A percentile compares a stretch with the other conserved stretches of the same genome.
Conservation (phyloP, 352 stramenopile species). For the Phytophthora pseudosyringae region DNA sequence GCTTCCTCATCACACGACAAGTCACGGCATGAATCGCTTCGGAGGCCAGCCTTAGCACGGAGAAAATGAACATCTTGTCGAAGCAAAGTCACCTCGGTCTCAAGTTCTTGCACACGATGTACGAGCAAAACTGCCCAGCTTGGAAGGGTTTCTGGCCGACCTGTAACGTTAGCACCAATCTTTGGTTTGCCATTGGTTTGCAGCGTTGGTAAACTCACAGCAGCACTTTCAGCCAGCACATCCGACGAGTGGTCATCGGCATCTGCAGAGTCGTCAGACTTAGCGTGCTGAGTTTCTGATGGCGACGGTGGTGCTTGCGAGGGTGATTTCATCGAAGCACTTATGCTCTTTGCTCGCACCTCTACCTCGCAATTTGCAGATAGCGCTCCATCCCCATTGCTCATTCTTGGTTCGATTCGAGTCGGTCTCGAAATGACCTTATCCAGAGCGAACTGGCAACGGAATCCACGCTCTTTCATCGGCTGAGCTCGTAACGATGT, state of each 20-base stretch:
- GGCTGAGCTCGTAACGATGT: background rate
- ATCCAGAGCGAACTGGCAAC: conserved; percentile 5
- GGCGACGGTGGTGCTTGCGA: background rate
- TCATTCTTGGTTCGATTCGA: background rate
- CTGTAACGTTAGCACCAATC: too few relatives aligned
- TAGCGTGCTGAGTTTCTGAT: background rate
- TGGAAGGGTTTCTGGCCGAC: background rate
- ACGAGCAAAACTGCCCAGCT: background rate
- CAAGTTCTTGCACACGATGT: background rate
- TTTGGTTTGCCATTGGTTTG: too few relatives aligned
- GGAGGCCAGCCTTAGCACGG: background rate
- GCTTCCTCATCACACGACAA: background rate
- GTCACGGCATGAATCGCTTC: background rate
- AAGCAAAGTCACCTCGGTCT: background rate
- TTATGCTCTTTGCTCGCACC: background rate
- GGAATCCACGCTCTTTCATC: conserved; percentile 4
- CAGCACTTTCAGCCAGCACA: too few relatives aligned
- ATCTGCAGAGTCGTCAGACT: background rate
- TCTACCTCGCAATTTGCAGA: background rate
- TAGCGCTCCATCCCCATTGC: background rate
- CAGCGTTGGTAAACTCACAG: too few relatives aligned
- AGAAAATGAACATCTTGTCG: background rate
- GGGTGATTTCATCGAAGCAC: background rate
- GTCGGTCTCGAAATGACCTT: background rate
- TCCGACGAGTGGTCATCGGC: too few relatives aligned